phyloP scores from a whole-genome alignment of 805 yeast species.

The Zygoascus bituminiphila region DNA sequence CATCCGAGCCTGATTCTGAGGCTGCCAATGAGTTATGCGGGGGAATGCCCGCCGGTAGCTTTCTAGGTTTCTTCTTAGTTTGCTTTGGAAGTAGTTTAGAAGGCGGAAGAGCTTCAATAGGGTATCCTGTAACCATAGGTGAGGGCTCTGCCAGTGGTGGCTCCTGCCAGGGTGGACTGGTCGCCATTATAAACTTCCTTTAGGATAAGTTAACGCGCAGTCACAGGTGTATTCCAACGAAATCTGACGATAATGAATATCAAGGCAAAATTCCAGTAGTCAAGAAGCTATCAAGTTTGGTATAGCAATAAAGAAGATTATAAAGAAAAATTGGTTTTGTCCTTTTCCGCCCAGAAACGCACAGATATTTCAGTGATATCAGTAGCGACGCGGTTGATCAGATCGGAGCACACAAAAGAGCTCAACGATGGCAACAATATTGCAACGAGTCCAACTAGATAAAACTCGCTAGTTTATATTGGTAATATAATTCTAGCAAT shows the following conservation, averaged over 20 bases:
- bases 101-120: slow-evolving; percentile 63
- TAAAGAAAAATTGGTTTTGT: too few species aligned
- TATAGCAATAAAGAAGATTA: too few species aligned
- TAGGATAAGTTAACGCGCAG: not conserved
- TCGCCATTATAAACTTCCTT: not conserved
- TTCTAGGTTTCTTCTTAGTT: slow-evolving; percentile 2
- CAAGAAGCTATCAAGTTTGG: too few species aligned
- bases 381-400: not conserved
- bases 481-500: too few species aligned
- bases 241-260: too few species aligned
- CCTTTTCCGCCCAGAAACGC: too few species aligned
- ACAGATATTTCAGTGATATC: not conserved
- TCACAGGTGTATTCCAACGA: not conserved
- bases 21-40: slow-evolving; percentile 40
- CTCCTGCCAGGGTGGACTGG: slow-evolving; percentile 12
- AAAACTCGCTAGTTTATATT: not conserved
- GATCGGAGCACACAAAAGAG: not conserved
- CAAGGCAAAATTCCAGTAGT: too few species aligned
- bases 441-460: not conserved
- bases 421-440: not conserved
- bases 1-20: slow-evolving; percentile 1
- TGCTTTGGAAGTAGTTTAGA: slow-evolving; percentile 32
- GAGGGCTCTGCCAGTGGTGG: slow-evolving; percentile 40
- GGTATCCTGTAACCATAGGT: slow-evolving; percentile 63
- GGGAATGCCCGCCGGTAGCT: slow-evolving; percentile 36